Base-by-base conservation (phyloP, 1,139 yeast species). In the Sporopachydermia cereana region DNA sequence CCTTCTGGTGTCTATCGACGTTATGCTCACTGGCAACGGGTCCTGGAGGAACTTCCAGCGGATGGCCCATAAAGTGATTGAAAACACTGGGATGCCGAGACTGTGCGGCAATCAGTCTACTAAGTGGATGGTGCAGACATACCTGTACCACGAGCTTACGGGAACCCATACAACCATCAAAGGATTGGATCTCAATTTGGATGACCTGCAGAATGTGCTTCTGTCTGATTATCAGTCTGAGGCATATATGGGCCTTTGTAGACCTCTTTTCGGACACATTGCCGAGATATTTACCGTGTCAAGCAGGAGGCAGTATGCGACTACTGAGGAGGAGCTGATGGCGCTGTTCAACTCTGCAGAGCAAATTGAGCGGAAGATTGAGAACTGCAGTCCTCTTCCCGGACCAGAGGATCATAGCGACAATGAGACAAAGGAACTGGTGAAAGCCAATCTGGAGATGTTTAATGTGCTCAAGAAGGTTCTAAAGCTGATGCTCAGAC, bases 21-120 rank as follows among this genome's bases (percentile, higher is more conserved):
- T 34, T 12, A 5, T 20, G 39, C 39, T 34, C 9, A 34, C 39
- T 34, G 39, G 39, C 9, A 34, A 34, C 22, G 39, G 39, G 39
- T 7, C n/a, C 12, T 34, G 39, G 39, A 5, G 39, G 9, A 34
- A 20, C 17, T 34, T 34, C 18, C 39, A 7, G 5, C 9, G 7
- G 9, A 34, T 34, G 39, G n/a, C 39, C 12, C 7, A 20, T 7
- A 5, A n/a, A n/a, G 39, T n/a, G 17, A n/a, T 34, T 7, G 39
- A 20, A 34, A 7, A 7, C 7, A 12, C 17, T 9, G 22, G 22
- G 9, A n/a, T 34, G 18, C 20, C 9, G 22, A 7, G 17, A n/a
- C 5, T 34, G 18, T 34, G 39, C n/a, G 18, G 18, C 22, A 7
- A 5, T 12, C 5, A 12, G 9, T n/a, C 5, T 7, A 34, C 22